phyloP scores from a whole-genome alignment of 148 eudicot genomes.

The Gaultheria prostrata region DNA sequence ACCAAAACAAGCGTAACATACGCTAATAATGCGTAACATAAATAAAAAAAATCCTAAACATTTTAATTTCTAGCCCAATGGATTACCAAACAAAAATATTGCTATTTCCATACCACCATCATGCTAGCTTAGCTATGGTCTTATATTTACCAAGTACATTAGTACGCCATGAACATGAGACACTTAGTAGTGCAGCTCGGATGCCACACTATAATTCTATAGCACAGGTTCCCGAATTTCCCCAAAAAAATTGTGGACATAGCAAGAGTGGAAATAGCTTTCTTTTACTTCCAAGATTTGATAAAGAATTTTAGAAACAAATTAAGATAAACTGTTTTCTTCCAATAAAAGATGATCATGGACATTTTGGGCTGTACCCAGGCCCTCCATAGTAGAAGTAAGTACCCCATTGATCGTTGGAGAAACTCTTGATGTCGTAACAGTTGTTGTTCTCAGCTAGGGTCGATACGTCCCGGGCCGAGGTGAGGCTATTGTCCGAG shows the following conservation, averaged over 20 bases:
- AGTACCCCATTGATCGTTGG: slow-evolving; percentile 77
- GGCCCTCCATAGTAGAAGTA: slow-evolving; percentile 98
- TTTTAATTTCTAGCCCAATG: too few relatives aligned
- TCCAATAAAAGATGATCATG: slow-evolving; percentile 13
- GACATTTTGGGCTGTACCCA: slow-evolving; percentile 77
- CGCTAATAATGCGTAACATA: too few relatives aligned
- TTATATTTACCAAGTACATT: slow-evolving; percentile 15
- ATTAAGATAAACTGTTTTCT: slow-evolving; percentile 3
- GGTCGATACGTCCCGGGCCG: slow-evolving; percentile 66
- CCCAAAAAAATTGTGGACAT: slow-evolving; percentile 8
- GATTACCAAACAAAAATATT: background rate
- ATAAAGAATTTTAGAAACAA: slow-evolving; percentile 2
- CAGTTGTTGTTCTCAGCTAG: slow-evolving; percentile 84
- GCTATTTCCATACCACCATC: slow-evolving; percentile 29
- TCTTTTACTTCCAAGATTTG: slow-evolving; percentile 14
- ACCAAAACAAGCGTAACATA: too few relatives aligned
- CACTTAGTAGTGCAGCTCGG: too few relatives aligned
- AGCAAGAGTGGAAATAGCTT: slow-evolving; percentile 41
- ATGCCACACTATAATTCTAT: too few relatives aligned
- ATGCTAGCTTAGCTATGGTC: slow-evolving; percentile 14
- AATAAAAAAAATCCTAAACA: too few relatives aligned
- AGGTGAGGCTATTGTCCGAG: slow-evolving; percentile 72
- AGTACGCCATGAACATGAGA: background rate
- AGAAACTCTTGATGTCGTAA: slow-evolving; percentile 74
- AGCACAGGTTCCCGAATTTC: too few relatives aligned